A percentile compares a stretch with the other conserved stretches of the same genome.
phyloP scores from a whole-genome alignment of 2,329 filamentous ascomycete genomes.

The Mariannaea sp. region DNA sequence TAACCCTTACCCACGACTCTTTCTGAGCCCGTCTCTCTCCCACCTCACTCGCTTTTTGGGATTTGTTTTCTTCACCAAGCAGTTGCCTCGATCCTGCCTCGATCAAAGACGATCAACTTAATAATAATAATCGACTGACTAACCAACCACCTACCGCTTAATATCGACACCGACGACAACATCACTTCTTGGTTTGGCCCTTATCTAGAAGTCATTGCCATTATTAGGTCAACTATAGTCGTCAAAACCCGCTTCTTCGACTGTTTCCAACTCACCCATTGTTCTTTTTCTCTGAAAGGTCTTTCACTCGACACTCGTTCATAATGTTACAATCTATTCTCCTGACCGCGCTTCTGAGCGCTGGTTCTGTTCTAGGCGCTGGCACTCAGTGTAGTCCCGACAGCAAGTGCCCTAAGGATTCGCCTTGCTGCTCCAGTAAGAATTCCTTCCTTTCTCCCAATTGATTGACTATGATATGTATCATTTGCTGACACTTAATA shows the following conservation, averaged over 20 bases:
- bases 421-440: slow-evolving; percentile 83
- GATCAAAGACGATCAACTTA: neutral
- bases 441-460: slow-evolving; percentile 28
- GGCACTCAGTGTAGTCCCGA: slow-evolving; percentile 58
- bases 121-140: slow-evolving; percentile 1
- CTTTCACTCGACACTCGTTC: slow-evolving; percentile 17
- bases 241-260: too few species aligned
- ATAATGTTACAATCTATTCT: slow-evolving; percentile 43
- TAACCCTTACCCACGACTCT: neutral
- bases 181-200: neutral
- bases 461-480: neutral
- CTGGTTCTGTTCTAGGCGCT: slow-evolving; percentile 41
- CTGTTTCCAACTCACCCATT: too few species aligned
- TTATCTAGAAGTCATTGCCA: slow-evolving; percentile 2
- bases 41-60: slow-evolving; percentile 14
- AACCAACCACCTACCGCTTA: neutral
- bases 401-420: slow-evolving; percentile 69
- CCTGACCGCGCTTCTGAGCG: slow-evolving; percentile 41
- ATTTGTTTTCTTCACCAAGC: slow-evolving; percentile 10
- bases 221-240: too few species aligned
- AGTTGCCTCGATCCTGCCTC: slow-evolving; percentile 12
- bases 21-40: slow-evolving; percentile 7
- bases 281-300: too few species aligned
- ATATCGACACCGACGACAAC: slow-evolving; percentile 1
- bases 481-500: slow-evolving; percentile 42